These are phyloP conservation scores for Ulota crispa DNA, from an alignment of 225 moss, liverwort and hornwort species.

Conservation along the genomic window DNA sequence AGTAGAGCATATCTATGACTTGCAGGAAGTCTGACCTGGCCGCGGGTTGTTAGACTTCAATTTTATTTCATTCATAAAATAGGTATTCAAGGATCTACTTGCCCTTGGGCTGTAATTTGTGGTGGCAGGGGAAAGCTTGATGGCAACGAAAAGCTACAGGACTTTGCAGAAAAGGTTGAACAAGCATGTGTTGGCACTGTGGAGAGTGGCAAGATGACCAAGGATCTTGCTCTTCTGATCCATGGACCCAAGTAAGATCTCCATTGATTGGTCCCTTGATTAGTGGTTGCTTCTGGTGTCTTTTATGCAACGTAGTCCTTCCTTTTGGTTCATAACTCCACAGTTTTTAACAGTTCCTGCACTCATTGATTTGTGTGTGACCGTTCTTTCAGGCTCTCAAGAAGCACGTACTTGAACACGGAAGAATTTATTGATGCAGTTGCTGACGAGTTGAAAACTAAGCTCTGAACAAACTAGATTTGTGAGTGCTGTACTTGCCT, in stretches of 20 bases:
- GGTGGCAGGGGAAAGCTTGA: conserved; percentile 62
- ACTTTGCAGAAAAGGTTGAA: conserved; percentile 76
- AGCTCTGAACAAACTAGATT: conserved; percentile 19
- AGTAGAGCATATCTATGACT: background rate
- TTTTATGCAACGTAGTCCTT: background rate
- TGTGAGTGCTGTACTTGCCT: background rate
- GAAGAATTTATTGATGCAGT: conserved; percentile 58
- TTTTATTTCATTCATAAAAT: background rate
- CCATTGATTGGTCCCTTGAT: background rate
- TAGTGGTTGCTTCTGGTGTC: background rate
- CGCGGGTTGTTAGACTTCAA: background rate
- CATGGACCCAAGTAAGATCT: conserved; percentile 73
- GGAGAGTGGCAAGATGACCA: conserved; percentile 83
- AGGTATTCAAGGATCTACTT: background rate
- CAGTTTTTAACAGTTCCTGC: background rate
- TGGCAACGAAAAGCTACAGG: conserved; percentile 46
- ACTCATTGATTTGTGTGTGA: background rate
- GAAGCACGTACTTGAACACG: conserved; percentile 47
- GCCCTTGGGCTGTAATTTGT: background rate
- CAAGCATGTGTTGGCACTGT: conserved; percentile 67
- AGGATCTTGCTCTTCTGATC: conserved; percentile 84
- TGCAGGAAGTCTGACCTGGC: background rate
- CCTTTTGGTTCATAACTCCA: background rate
- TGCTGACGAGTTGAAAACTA: conserved; percentile 40
- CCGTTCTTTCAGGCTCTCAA: conserved; percentile 30